Evolutionary conservation across 2,329 filamentous ascomycete species (phyloP).

Genomic region (Venturia carpophila): DNA sequence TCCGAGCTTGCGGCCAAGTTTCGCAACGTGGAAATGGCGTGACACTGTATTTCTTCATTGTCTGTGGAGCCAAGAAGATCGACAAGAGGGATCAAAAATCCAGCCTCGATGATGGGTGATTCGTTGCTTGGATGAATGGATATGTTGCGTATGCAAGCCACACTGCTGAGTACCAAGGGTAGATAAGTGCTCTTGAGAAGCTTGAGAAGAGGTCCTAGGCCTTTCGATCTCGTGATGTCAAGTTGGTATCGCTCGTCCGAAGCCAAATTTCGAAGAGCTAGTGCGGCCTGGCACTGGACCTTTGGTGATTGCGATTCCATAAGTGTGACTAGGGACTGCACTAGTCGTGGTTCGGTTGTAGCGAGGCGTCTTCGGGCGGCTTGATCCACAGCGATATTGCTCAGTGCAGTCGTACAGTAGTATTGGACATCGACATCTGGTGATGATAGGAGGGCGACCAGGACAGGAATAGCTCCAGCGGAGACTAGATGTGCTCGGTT

Average conservation of each 20-base stretch:
- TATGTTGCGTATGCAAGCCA: constrained; percentile 97
- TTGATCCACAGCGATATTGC: constrained; percentile 94
- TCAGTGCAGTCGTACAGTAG: constrained; percentile 96
- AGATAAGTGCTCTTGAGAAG: constrained; percentile 93
- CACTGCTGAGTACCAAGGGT: constrained; percentile 89
- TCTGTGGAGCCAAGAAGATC: constrained; percentile 91
- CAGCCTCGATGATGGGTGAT: constrained; percentile 95
- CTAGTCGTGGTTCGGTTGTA: constrained; percentile 80
- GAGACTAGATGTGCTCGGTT: constrained; percentile 97
- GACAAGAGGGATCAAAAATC: constrained; percentile 87
- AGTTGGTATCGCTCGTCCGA: constrained; percentile 99
- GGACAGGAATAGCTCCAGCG: constrained; percentile 92
- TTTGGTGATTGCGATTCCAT: constrained; percentile 98
- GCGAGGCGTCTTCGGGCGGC: constrained; percentile 86
- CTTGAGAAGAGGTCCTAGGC: constrained; percentile 75
- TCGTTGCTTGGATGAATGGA: constrained; percentile 97
- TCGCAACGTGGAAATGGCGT: constrained; percentile 91
- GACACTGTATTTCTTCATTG: constrained; percentile 98
- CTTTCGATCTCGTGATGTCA: constrained; percentile 86
- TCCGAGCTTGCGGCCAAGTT: constrained; percentile 96
- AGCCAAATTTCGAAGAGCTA: constrained; percentile 88
- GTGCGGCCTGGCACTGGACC: constrained; percentile 92
- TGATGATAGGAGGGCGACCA: constrained; percentile 89
- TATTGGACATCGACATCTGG: constrained; percentile 96
- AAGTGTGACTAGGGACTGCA: constrained; percentile 86